Evolutionary conservation across 2,329 filamentous ascomycete species (phyloP), one percentile per base, ranked within the genome.

Genomic region (Pseudogymnoascus sp.): DNA sequence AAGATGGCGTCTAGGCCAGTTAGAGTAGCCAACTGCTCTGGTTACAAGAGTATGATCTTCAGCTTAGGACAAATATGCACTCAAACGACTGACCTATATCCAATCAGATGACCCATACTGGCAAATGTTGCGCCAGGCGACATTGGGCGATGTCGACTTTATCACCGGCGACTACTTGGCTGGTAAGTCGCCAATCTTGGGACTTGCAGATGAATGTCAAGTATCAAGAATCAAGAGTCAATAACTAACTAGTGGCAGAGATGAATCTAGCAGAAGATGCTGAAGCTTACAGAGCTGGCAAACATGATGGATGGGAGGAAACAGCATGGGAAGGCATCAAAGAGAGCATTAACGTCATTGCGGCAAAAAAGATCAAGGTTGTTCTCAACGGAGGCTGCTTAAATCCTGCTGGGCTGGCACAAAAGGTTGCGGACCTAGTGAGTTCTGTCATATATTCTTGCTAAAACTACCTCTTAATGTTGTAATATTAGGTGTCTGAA

Each of bases 131-230:
- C 21, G 37, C 10, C 68, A 69, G 61, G 68, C 67, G 4, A 63
- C 38, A 11, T 11, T 40, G 28, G 67, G 68, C 25, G 64, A 67
- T 25, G 72, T 78, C 10, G 81, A 84, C 67, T 79, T 83, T 16
- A 81, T 84, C 56, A 83, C 79, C 0, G 81, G 81, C 10, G 82
- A 84, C 65, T 83, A 81, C 67, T 75, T 82, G 38, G 77, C 78
- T 31, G 28, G 28, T 31, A 10, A 8, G 78, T 77, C 21, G 21
- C 21, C 21, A 23, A 23, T 23, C 21, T 23, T 23, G 21, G 21
- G 21, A 23, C 21, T 23, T 23, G 21, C 21, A 23, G 21, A 23
- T 23, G 21, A 4, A 23, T 23, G 21, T 23, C 21, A 23, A 23
- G 21, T 23, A 23, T 23, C 21, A 23, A 23, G 21, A 23, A 23